Evolutionary conservation across 1,139 yeast genomes (phyloP).

Genomic region (Maudiozyma humilis): DNA sequence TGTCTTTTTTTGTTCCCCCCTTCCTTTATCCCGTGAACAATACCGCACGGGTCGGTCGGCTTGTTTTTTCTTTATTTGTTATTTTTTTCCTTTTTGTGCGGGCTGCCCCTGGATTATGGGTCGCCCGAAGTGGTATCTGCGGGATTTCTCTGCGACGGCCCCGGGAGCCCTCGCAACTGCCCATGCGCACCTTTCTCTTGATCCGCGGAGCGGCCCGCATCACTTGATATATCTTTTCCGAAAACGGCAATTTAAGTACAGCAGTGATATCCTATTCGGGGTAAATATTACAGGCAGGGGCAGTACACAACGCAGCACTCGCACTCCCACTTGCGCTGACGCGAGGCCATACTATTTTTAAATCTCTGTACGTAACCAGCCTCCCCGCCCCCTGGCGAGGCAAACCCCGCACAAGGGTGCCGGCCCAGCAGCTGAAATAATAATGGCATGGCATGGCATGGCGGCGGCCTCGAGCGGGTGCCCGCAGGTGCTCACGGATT

Average conservation of each 20-base stretch:
- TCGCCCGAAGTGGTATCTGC: not conserved
- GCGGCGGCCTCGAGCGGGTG: too few species aligned
- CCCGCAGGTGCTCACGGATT: too few species aligned
- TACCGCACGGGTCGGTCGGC: not conserved
- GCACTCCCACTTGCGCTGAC: too few species aligned
- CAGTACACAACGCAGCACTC: not conserved
- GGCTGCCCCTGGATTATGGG: not conserved
- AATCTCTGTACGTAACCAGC: too few species aligned
- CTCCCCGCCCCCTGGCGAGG: too few species aligned
- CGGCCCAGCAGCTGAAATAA: too few species aligned
- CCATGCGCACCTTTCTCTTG: not conserved
- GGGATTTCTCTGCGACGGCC: not conserved
- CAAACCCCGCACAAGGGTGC: too few species aligned
- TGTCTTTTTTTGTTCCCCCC: too few species aligned
- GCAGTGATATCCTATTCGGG: not conserved
- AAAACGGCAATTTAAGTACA: not conserved
- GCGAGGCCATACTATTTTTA: too few species aligned
- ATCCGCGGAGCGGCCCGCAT: not conserved
- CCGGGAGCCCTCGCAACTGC: too few species aligned
- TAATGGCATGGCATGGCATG: too few species aligned
- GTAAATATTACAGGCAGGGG: not conserved
- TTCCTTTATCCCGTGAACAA: too few species aligned
- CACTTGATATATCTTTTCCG: not conserved
- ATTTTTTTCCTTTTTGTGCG: not conserved
- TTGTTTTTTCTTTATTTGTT: not conserved